Conservation (phyloP, 2,329 filamentous ascomycete genomes). For the Penicillium janthinellum region DNA sequence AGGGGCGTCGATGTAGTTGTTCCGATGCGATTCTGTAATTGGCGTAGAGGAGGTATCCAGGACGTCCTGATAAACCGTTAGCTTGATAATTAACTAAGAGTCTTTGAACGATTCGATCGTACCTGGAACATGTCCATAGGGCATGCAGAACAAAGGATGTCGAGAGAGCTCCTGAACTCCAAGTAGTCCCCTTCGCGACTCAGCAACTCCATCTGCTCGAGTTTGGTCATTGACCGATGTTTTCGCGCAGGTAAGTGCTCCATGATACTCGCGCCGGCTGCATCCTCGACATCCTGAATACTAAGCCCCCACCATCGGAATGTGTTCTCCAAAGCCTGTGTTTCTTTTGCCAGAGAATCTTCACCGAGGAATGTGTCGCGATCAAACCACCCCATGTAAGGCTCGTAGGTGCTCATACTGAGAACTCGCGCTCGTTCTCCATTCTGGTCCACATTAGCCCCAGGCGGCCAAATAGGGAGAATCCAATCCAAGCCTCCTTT, state of each 20-base stretch:
- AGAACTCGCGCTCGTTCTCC: slow-evolving; percentile 73
- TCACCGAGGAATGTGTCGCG: slow-evolving; percentile 57
- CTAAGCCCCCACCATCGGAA: slow-evolving; percentile 71
- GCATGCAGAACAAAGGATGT: slow-evolving; percentile 35
- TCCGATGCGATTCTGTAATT: slow-evolving; percentile 55
- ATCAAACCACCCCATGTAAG: slow-evolving; percentile 75
- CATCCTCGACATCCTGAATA: slow-evolving; percentile 59
- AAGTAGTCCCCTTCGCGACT: slow-evolving; percentile 32
- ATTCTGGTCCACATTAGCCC: slow-evolving; percentile 66
- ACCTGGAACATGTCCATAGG: slow-evolving; percentile 34
- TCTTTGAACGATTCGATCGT: slow-evolving; percentile 10
- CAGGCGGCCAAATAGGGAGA: slow-evolving; percentile 72
- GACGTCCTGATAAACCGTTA: slow-evolving; percentile 44
- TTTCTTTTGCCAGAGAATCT: slow-evolving; percentile 53
- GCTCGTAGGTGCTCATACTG: slow-evolving; percentile 75
- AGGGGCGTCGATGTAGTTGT: slow-evolving; percentile 58
- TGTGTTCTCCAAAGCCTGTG: slow-evolving; percentile 65
- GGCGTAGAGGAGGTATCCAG: slow-evolving; percentile 67
- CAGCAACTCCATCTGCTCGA: slow-evolving; percentile 32
- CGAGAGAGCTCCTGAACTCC: slow-evolving; percentile 41
- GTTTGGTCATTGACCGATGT: slow-evolving; percentile 19
- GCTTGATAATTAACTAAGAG: background rate
- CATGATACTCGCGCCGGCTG: slow-evolving; percentile 44
- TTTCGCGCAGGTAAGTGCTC: slow-evolving; percentile 5
- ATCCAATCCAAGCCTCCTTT: slow-evolving; percentile 91